Conservation (phyloP, 371 early-diverging fungal species). For the Conidiobolus coronatus region DNA sequence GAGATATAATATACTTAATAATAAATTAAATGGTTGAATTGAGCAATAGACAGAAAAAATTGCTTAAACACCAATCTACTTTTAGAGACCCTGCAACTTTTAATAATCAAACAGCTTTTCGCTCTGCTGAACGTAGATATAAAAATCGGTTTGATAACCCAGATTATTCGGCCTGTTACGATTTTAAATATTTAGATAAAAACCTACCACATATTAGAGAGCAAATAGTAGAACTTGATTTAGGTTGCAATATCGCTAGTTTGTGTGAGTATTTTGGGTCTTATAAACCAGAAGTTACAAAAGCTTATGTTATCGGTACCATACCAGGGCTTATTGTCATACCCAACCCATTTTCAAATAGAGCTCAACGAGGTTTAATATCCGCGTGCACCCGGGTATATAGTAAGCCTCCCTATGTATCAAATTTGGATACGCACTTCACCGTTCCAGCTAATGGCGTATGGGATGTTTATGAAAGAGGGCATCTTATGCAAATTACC, state of each 20-base stretch:
- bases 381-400: constrained; percentile 36
- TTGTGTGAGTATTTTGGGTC: too few relatives aligned
- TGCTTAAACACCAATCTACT: not conserved
- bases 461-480: constrained; percentile 29
- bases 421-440: constrained; percentile 68
- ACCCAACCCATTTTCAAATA: constrained; percentile 37
- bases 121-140: not conserved
- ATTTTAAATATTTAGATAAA: not conserved
- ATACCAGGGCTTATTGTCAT: constrained; percentile 41
- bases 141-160: not conserved
- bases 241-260: too few relatives aligned
- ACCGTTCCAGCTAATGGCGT: constrained; percentile 33
- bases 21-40: not conserved
- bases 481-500: constrained; percentile 9
- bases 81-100: not conserved
- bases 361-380: constrained; percentile 35
- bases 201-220: too few relatives aligned
- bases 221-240: too few relatives aligned
- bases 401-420: constrained; percentile 43
- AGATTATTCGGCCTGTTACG: not conserved
- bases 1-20: too few relatives aligned
- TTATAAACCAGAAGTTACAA: too few relatives aligned
- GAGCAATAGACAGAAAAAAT: constrained; percentile 1
- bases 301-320: constrained; percentile 19
- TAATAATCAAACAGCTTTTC: not conserved